Conservation (phyloP, 306 rosid genomes). For the Rosa lucieae region DNA sequence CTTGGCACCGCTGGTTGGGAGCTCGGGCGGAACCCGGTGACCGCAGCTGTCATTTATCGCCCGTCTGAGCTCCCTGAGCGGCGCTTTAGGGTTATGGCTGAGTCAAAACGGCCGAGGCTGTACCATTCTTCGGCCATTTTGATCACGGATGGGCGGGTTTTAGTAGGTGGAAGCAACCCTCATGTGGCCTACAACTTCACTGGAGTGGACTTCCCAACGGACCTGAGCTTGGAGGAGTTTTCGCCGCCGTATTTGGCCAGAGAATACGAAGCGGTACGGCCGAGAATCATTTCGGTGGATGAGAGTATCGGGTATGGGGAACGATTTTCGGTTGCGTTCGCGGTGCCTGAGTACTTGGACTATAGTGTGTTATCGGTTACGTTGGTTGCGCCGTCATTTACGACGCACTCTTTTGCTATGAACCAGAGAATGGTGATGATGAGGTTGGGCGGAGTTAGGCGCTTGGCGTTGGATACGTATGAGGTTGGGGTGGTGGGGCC, state of each 20-base stretch:
- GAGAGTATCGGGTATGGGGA: slow-evolving; percentile 34
- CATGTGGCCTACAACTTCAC: slow-evolving; percentile 58
- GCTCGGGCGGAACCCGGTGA: slow-evolving; percentile 39
- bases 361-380: slow-evolving; percentile 46
- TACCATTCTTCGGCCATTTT: slow-evolving; percentile 68
- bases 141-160: slow-evolving; percentile 52
- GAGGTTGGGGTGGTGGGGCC: slow-evolving; percentile 52
- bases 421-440: slow-evolving; percentile 76
- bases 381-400: slow-evolving; percentile 64
- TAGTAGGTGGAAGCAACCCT: slow-evolving; percentile 83
- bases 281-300: slow-evolving; percentile 29
- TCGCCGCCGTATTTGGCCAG: slow-evolving; percentile 61
- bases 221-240: slow-evolving; percentile 72
- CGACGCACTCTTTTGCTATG: slow-evolving; percentile 66
- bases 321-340: slow-evolving; percentile 35
- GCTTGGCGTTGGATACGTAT: slow-evolving; percentile 21
- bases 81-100: slow-evolving; percentile 42
- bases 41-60: slow-evolving; percentile 44
- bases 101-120: slow-evolving; percentile 49
- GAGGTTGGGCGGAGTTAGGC: slow-evolving; percentile 32
- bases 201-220: slow-evolving; percentile 59
- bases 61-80: neutral
- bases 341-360: slow-evolving; percentile 20
- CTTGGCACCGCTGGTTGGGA: slow-evolving; percentile 85
- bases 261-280: slow-evolving; percentile 30